Evolutionary conservation across 2,329 filamentous ascomycete genomes (phyloP).

Genomic region (Penicillium rolfsii): DNA sequence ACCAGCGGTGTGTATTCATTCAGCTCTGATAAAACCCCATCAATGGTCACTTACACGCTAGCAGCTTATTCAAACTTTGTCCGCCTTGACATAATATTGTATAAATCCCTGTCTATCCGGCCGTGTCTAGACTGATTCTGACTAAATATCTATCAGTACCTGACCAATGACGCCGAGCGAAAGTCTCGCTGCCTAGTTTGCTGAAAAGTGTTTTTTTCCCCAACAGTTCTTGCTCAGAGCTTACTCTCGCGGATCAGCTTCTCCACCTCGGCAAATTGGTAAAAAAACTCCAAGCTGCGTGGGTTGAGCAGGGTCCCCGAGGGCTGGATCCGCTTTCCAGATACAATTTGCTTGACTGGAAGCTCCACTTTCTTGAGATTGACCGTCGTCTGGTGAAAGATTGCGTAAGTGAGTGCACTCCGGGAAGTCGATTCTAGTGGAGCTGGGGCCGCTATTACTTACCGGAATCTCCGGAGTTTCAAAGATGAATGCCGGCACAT

Average conservation of each 20-base stretch:
- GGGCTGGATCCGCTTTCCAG: conserved; percentile 71
- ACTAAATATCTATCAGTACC: background rate
- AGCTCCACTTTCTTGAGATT: conserved; percentile 86
- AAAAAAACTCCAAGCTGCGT: conserved; percentile 73
- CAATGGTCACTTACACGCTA: background rate
- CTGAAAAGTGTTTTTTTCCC: background rate
- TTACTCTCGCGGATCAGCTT: conserved; percentile 43
- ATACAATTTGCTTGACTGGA: conserved; percentile 82
- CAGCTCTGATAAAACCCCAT: background rate
- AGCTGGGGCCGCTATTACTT: conserved; percentile 2
- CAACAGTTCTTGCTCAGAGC: conserved; percentile 11
- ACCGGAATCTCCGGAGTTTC: conserved; percentile 76
- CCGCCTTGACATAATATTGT: background rate
- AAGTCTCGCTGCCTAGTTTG: background rate
- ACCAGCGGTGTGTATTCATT: conserved; percentile 9
- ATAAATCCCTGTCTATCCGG: background rate
- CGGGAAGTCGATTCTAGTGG: background rate
- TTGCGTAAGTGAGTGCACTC: conserved; percentile 45
- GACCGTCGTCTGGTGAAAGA: conserved; percentile 68
- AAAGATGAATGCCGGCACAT: conserved; percentile 79
- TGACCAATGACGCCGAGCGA: background rate
- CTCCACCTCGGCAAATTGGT: conserved; percentile 74
- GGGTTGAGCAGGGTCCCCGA: conserved; percentile 79
- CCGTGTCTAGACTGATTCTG: background rate
- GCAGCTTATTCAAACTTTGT: background rate